phyloP scores from a whole-genome alignment of 2,329 filamentous ascomycete species.

The Penicillium capsulatum region DNA sequence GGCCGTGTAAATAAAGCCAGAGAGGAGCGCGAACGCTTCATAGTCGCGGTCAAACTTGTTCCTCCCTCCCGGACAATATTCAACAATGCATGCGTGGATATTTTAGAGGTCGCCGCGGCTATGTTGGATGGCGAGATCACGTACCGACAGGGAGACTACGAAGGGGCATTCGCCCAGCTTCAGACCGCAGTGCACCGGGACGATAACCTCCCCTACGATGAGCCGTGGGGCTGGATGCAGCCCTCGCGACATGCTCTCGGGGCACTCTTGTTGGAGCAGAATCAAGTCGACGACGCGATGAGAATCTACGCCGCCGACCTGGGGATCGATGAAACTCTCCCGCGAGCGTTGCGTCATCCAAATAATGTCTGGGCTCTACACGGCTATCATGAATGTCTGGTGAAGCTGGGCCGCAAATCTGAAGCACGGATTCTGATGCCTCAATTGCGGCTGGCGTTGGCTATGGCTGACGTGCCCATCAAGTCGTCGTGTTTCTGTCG shows the following conservation, averaged over 20 bases:
- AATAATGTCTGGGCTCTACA: slow-evolving; percentile 74
- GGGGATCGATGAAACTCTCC: slow-evolving; percentile 55
- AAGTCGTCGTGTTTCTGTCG: slow-evolving; percentile 58
- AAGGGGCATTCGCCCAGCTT: slow-evolving; percentile 57
- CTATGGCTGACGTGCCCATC: slow-evolving; percentile 59
- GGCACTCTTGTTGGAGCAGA: slow-evolving; percentile 65
- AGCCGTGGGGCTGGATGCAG: slow-evolving; percentile 79
- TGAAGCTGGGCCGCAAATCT: slow-evolving; percentile 47
- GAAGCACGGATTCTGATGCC: slow-evolving; percentile 48
- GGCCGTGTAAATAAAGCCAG: slow-evolving; percentile 53
- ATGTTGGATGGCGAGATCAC: slow-evolving; percentile 72
- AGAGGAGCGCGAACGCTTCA: slow-evolving; percentile 51
- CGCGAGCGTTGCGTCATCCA: slow-evolving; percentile 63
- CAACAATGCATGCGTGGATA: slow-evolving; percentile 62
- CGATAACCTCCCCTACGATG: slow-evolving; percentile 64
- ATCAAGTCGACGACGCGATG: slow-evolving; percentile 52
- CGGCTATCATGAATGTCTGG: slow-evolving; percentile 66
- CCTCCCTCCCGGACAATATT: slow-evolving; percentile 61
- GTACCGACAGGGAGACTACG: slow-evolving; percentile 60
- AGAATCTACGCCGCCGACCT: slow-evolving; percentile 59
- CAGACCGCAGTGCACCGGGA: slow-evolving; percentile 57
- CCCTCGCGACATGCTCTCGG: slow-evolving; percentile 67
- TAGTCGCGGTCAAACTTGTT: slow-evolving; percentile 49
- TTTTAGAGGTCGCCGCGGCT: slow-evolving; percentile 56
- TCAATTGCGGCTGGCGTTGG: slow-evolving; percentile 50